These are phyloP conservation scores for Gossypium herbaceum DNA, from an alignment of 345 rosid genomes.

Conservation along the genomic window DNA sequence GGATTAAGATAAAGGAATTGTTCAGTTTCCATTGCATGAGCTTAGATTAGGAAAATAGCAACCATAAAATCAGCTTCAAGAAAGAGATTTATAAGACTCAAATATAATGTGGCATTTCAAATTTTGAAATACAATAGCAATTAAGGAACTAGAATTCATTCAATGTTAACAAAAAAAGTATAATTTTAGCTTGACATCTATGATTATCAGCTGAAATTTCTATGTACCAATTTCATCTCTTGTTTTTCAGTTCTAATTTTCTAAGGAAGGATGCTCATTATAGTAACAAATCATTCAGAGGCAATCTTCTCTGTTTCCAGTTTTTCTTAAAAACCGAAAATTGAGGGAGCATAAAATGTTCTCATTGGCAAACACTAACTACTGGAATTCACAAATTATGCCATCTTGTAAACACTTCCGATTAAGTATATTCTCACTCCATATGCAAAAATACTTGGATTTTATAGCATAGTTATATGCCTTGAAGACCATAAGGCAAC, in stretches of 20 bases:
- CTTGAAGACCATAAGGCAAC: neutral
- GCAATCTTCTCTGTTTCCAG: neutral
- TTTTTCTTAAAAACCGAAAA: neutral
- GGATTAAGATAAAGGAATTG: neutral
- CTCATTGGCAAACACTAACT: neutral
- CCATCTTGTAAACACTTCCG: neutral
- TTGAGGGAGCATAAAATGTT: neutral
- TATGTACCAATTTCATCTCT: neutral
- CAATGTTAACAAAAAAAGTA: neutral
- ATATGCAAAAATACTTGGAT: neutral
- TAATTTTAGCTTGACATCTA: constrained; percentile 5
- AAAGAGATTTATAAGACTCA: neutral
- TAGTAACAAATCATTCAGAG: neutral
- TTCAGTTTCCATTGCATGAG: neutral
- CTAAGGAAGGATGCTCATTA: neutral
- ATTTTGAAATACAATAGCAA: neutral
- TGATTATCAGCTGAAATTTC: neutral
- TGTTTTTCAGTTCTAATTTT: neutral
- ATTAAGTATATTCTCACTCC: neutral
- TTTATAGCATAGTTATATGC: neutral
- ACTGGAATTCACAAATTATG: neutral
- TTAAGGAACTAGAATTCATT: neutral
- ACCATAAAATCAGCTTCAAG: constrained; percentile 1
- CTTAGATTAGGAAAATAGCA: neutral
- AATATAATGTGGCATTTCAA: neutral